Conservation (phyloP, 2,329 filamentous ascomycete species). For the Neofusicoccum laricinum region DNA sequence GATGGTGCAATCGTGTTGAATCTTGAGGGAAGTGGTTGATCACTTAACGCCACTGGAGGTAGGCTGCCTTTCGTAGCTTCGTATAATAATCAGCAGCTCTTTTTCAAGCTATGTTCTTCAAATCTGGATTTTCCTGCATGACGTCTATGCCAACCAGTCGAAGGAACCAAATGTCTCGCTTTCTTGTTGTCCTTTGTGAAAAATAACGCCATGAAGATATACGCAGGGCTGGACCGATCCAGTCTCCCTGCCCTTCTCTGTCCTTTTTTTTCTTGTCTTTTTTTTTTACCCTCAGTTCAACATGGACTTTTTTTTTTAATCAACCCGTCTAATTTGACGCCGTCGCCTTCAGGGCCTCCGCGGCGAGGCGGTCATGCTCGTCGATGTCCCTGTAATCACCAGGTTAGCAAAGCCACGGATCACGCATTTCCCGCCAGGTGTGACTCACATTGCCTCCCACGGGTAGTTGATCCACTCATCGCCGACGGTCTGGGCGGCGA, state of each 20-base stretch:
- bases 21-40: background rate
- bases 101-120: background rate
- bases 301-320: background rate
- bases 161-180: background rate
- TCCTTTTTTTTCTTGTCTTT: background rate
- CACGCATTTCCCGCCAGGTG: background rate
- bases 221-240: background rate
- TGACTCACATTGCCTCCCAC: slow-evolving; percentile 78
- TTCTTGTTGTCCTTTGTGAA: background rate
- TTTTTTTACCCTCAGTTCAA: background rate
- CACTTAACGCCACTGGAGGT: background rate
- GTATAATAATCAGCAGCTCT: background rate
- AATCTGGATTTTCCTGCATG: slow-evolving; percentile 1
- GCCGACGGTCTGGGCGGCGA: slow-evolving; percentile 81
- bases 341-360: slow-evolving; percentile 1
- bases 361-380: slow-evolving; percentile 74
- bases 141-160: background rate
- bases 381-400: slow-evolving; percentile 67
- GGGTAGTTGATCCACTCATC: slow-evolving; percentile 99
- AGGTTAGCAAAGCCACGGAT: background rate
- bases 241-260: background rate
- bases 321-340: background rate
- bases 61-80: background rate
- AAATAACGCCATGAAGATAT: background rate
- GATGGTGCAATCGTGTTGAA: background rate